Conservation (phyloP, 345 rosid species). For the Eucalyptus cloeziana region DNA sequence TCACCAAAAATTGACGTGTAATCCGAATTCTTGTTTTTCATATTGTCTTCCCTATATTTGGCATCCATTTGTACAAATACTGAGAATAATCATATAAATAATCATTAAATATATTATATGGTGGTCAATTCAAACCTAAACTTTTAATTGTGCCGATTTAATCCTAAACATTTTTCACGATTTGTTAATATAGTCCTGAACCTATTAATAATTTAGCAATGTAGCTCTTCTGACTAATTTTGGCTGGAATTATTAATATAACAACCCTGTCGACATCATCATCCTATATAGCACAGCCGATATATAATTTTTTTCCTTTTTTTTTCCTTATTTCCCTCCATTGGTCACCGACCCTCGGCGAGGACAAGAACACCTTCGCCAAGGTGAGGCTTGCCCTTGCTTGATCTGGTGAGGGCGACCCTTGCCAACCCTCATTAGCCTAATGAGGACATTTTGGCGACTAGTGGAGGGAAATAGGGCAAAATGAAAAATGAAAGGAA, state of each 20-base stretch:
- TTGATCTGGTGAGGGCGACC: neutral
- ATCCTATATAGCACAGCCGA: fast-evolving
- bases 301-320: fast-evolving
- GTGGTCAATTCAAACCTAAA: neutral
- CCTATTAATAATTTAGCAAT: neutral
- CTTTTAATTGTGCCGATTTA: neutral
- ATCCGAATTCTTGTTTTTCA: neutral
- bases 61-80: neutral
- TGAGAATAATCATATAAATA: neutral
- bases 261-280: fast-evolving
- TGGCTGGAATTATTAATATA: fast-evolving
- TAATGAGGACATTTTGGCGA: neutral
- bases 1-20: neutral
- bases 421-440: neutral
- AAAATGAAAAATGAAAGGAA: neutral
- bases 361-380: neutral
- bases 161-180: fast-evolving
- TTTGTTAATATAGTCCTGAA: fast-evolving
- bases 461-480: fast-evolving
- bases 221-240: neutral
- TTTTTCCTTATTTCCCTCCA: neutral
- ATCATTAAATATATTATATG: neutral
- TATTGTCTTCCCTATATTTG: neutral
- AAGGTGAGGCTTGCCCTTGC: neutral
- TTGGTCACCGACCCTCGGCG: fast-evolving